A percentile compares a stretch with the other conserved stretches of the same genome.
Evolutionary conservation across 495 filamentous ascomycete species (phyloP).

Genomic region (Lophium mytilinum): DNA sequence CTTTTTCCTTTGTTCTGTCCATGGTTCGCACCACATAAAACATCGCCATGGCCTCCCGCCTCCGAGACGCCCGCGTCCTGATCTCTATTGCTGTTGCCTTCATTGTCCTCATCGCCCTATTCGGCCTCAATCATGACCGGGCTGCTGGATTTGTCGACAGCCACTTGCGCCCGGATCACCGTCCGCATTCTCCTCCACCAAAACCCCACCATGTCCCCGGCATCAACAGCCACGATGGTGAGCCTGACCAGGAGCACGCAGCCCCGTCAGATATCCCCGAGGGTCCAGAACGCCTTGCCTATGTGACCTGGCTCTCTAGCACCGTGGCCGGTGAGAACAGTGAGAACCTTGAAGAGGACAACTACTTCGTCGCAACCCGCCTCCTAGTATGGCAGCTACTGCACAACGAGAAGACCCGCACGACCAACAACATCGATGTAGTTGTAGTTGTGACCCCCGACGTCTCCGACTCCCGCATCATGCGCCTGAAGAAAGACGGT

Average conservation of each 20-base stretch:
- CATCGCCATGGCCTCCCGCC: too few species aligned
- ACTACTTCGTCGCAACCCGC: slow-evolving; percentile 25
- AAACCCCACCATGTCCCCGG: background rate
- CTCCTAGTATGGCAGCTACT: slow-evolving; percentile 30
- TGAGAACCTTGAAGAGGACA: slow-evolving; percentile 14
- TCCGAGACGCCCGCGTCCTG: background rate
- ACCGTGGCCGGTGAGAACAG: slow-evolving; percentile 8
- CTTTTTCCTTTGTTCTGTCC: too few species aligned
- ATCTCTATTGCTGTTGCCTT: background rate
- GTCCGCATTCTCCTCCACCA: background rate
- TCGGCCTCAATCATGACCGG: background rate
- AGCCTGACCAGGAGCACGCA: too few species aligned
- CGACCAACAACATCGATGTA: slow-evolving; percentile 17
- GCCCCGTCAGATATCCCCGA: background rate
- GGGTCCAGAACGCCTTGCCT: slow-evolving; percentile 7
- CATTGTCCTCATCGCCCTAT: background rate
- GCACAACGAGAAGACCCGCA: slow-evolving; percentile 22
- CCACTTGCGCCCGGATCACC: background rate
- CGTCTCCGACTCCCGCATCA: slow-evolving; percentile 18
- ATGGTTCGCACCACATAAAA: too few species aligned
- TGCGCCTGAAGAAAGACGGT: slow-evolving; percentile 20
- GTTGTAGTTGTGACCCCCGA: slow-evolving; percentile 26
- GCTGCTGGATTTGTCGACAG: background rate
- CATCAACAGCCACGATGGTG: too few species aligned
- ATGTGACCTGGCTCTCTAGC: slow-evolving; percentile 21